Evolutionary conservation across 768 basidiomycete species (phyloP).

Genomic region (Boletellus emodensis): DNA sequence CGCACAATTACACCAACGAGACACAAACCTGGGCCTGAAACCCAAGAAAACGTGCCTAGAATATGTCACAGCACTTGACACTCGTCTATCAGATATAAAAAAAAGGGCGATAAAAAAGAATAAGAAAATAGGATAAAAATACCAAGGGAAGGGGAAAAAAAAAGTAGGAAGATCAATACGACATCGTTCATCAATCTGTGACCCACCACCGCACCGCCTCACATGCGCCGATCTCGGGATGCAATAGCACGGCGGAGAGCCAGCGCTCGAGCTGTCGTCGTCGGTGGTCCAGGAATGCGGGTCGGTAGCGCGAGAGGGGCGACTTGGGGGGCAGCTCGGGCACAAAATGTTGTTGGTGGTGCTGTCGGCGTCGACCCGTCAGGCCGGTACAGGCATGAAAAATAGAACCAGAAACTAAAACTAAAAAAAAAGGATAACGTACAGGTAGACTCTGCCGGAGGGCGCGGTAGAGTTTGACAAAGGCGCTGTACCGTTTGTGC

Average conservation of each 20-base stretch:
- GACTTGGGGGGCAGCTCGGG: constrained; percentile 67
- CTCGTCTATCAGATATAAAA: no score
- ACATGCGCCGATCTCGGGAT: constrained; percentile 66
- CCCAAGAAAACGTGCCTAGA: no score
- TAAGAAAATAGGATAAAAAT: neutral
- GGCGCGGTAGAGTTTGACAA: constrained; percentile 48
- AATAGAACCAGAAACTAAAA: neutral
- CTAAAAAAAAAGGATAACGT: constrained; percentile 13
- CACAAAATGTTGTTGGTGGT: constrained; percentile 42
- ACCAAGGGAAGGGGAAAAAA: constrained; percentile 11
- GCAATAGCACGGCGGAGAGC: constrained; percentile 59
- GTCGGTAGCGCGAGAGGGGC: constrained; percentile 61
- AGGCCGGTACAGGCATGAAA: no score
- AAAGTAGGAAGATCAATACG: no score
- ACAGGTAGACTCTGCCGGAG: constrained; percentile 54
- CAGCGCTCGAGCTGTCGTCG: constrained; percentile 60
- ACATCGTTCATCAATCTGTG: constrained; percentile 32
- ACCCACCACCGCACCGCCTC: constrained; percentile 62
- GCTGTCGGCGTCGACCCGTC: constrained; percentile 27
- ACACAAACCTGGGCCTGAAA: no score
- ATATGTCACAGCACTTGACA: no score
- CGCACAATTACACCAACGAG: no score
- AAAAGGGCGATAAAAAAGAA: neutral
- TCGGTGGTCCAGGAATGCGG: constrained; percentile 62
- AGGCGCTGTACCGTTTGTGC: constrained; percentile 65